A percentile compares a stretch with the other conserved stretches of the same genome.
Conservation (phyloP, 2,329 filamentous ascomycete genomes). For the Trichoderma koningiopsis region DNA sequence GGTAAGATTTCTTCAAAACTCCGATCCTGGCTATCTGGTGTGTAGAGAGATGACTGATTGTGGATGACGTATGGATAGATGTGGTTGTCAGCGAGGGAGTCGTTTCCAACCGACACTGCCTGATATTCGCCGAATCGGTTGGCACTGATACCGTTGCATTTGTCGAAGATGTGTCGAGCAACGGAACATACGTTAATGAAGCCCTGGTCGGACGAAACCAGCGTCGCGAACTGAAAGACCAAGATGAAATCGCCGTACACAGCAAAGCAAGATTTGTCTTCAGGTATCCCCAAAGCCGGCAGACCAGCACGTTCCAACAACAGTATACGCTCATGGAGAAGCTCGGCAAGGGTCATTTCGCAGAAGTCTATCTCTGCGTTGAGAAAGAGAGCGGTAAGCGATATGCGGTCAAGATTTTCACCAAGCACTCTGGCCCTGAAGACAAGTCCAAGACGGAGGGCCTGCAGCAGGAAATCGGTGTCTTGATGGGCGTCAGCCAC, state of each 20-base stretch:
- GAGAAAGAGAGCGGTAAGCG: conserved; percentile 80
- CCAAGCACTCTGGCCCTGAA: conserved; percentile 78
- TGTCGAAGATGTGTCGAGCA: conserved; percentile 90
- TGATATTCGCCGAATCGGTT: conserved; percentile 66
- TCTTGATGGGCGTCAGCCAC: conserved; percentile 96
- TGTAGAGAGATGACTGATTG: background rate
- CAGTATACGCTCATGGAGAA: conserved; percentile 84
- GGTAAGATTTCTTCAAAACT: conserved; percentile 57
- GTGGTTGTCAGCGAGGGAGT: conserved; percentile 74
- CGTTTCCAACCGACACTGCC: conserved; percentile 83
- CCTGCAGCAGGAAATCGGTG: conserved; percentile 91
- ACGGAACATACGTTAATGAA: conserved; percentile 96
- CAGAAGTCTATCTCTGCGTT: conserved; percentile 86
- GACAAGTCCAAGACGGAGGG: conserved; percentile 83
- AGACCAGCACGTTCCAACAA: conserved; percentile 77
- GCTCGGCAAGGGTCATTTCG: conserved; percentile 93
- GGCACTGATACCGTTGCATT: conserved; percentile 67
- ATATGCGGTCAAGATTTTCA: conserved; percentile 94
- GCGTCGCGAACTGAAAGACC: conserved; percentile 81
- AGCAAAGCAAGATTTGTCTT: conserved; percentile 88
- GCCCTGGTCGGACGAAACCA: conserved; percentile 89
- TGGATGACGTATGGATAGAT: conserved; percentile 48
- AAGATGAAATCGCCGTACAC: conserved; percentile 87
- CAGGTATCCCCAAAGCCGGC: conserved; percentile 76
- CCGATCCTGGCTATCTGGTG: background rate